Conservation (phyloP, 495 filamentous ascomycete species). For the Podospora pseudocomata region DNA sequence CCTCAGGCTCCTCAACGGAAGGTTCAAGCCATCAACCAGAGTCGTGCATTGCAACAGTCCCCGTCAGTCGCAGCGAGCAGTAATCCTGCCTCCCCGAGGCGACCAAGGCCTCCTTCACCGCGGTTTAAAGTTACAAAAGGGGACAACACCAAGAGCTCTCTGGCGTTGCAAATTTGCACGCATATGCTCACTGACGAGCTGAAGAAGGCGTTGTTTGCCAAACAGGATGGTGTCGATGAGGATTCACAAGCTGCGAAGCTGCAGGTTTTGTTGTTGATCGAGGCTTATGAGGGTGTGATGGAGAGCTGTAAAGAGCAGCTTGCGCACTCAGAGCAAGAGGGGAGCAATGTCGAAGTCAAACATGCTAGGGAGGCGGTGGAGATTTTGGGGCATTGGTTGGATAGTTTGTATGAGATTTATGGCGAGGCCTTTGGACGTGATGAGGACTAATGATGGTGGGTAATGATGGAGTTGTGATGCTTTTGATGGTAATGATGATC, state of each 20-base stretch:
- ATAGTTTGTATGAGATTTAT: slow-evolving; percentile 21
- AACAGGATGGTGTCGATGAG: neutral
- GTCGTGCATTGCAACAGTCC: neutral
- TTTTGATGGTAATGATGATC: slow-evolving; percentile 12
- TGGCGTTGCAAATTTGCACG: slow-evolving; percentile 24
- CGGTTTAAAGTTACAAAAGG: neutral
- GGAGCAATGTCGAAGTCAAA: slow-evolving; percentile 2
- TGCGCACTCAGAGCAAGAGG: neutral
- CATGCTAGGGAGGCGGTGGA: slow-evolving; percentile 14
- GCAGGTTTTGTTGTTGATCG: slow-evolving; percentile 26
- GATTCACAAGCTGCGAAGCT: slow-evolving; percentile 8
- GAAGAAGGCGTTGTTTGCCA: slow-evolving; percentile 3
- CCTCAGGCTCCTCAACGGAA: neutral
- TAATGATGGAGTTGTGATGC: neutral
- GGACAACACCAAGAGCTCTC: neutral
- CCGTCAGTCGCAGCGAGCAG: neutral
- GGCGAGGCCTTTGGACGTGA: slow-evolving; percentile 15
- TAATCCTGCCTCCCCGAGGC: neutral
- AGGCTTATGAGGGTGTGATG: slow-evolving; percentile 26
- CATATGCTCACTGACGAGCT: slow-evolving; percentile 25
- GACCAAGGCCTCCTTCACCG: neutral
- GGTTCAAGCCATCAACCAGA: neutral
- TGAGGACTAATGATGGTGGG: neutral
- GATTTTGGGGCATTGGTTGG: slow-evolving; percentile 26
- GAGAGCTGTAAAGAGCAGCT: slow-evolving; percentile 17